These are phyloP conservation scores for Ceratobasidium sp. DNA, from an alignment of 1,284 basidiomycete genomes.

Conservation along the genomic window DNA sequence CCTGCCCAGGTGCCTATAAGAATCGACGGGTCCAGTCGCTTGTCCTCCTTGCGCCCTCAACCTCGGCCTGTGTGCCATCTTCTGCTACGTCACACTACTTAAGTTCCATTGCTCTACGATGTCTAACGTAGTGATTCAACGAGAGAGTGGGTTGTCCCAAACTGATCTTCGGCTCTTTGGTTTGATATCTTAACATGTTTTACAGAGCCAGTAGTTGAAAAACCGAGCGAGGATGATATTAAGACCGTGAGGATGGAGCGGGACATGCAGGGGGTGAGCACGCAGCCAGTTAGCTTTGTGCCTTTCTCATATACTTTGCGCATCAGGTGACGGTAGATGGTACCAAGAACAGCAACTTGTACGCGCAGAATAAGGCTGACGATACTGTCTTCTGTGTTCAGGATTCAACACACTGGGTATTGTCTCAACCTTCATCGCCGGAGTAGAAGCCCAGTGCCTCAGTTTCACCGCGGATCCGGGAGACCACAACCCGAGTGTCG, in stretches of 20 bases:
- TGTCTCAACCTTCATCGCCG: slow-evolving; percentile 42
- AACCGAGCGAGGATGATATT: not conserved
- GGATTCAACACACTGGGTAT: slow-evolving; percentile 36
- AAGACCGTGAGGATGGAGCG: slow-evolving; percentile 18
- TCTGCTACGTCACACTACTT: not conserved
- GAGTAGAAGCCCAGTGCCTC: slow-evolving; percentile 34
- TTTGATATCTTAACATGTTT: too few relatives aligned
- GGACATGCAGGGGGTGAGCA: slow-evolving; percentile 36
- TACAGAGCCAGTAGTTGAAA: not conserved
- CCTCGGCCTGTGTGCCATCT: not conserved
- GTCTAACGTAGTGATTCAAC: not conserved
- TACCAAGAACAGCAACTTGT: not conserved
- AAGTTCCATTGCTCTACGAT: not conserved
- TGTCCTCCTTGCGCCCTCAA: not conserved
- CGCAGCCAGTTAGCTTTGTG: not conserved
- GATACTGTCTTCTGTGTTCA: not conserved
- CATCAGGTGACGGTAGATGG: slow-evolving; percentile 31
- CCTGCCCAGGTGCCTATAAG: not conserved
- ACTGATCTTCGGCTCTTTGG: too few relatives aligned
- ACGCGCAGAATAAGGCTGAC: not conserved
- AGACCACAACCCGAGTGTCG: not conserved
- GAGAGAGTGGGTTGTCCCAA: not conserved
- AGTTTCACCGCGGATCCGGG: not conserved
- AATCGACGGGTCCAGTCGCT: not conserved
- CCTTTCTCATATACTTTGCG: not conserved